Evolutionary conservation across 2,329 filamentous ascomycete genomes (phyloP).

Genomic region (Diplodia scrobiculata): DNA sequence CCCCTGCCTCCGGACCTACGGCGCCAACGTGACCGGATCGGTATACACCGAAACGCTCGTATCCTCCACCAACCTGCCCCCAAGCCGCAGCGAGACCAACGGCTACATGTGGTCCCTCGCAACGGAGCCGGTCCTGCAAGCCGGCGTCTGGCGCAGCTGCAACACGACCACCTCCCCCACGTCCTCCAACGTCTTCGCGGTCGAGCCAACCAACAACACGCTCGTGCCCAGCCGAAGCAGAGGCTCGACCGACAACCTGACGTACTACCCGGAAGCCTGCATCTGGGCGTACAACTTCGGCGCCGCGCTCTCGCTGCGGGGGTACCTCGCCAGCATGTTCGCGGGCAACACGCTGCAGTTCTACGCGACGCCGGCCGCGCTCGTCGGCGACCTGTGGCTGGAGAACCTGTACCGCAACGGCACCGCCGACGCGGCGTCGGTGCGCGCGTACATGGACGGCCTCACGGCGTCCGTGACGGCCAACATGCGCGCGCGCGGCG

Average conservation of each 20-base stretch:
- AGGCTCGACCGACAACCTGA: too few species aligned
- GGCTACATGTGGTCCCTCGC: not conserved
- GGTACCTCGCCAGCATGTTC: not conserved
- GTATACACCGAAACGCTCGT: not conserved
- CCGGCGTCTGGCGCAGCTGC: conserved; percentile 3
- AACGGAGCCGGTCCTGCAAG: not conserved
- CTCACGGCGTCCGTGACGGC: not conserved
- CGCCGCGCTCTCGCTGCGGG: not conserved
- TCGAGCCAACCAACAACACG: not conserved
- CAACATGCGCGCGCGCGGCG: not conserved
- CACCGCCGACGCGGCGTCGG: not conserved
- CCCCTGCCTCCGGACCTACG: conserved; percentile 3
- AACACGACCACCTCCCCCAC: not conserved
- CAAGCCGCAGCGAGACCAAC: too few species aligned
- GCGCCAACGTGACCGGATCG: not conserved
- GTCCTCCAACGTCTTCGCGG: not conserved
- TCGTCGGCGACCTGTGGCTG: not conserved
- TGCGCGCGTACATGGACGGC: not conserved
- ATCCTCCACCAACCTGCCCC: not conserved
- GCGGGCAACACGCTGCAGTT: not conserved
- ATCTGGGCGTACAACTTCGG: not conserved
- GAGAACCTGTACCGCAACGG: conserved; percentile 5
- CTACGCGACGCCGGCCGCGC: too few species aligned
- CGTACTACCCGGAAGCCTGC: conserved; percentile 7
- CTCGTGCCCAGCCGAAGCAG: too few species aligned